Base-by-base conservation (phyloP, 148 eudicot species). In the Diospyros kaki region DNA sequence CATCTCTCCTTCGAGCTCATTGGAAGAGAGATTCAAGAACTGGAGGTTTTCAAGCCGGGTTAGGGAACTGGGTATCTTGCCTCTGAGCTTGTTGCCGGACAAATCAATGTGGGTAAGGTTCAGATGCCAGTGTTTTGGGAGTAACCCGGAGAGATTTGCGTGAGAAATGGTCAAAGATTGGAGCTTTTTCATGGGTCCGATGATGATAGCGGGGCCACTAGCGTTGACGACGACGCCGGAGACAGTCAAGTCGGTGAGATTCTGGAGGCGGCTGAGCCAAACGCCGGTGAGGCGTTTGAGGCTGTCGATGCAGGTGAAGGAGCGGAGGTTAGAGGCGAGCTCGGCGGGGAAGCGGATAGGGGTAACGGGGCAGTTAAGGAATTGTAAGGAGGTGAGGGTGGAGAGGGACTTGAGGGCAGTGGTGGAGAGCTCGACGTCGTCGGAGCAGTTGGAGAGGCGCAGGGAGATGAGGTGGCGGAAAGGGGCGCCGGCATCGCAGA, bases 341-440 rank as follows among this genome's bases (percentile, higher is more conserved):
- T 78, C 79, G 0, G 79, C 8, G 8, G 91, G 85, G 78, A 79
- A 48, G 55, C 38, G 83, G 38, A 76, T 58, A 1, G 76, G 73
- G 43, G 82, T 42, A 42, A 74, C 43, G 62, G 78, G 86, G 81
- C 98, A 91, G 86, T 91, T 76, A 76, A 78, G 43, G 87, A 93
- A 79, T 39, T 76, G 68, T 42, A 89, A 81, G 45, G 78, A 66
- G 72, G 79, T 80, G 72, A 91, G 87, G 56, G 90, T 71, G 51
- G 93, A 86, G 85, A 94, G 92, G 9, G 91, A 75, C 45, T 82
- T 74, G 79, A 90, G 93, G 79, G 89, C 85, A 14, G 90, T 85
- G 76, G n/a, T 55, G 70, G 97, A 83, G 45, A 92, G 74, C 5
- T 82, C 73, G 61, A 89, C 81, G 53, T 85, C 83, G 66, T 76